A percentile compares a stretch with the other conserved stretches of the same genome.
These are phyloP conservation scores for Naganishia friedmannii DNA, from an alignment of 768 basidiomycete species.

Conservation along the genomic window DNA sequence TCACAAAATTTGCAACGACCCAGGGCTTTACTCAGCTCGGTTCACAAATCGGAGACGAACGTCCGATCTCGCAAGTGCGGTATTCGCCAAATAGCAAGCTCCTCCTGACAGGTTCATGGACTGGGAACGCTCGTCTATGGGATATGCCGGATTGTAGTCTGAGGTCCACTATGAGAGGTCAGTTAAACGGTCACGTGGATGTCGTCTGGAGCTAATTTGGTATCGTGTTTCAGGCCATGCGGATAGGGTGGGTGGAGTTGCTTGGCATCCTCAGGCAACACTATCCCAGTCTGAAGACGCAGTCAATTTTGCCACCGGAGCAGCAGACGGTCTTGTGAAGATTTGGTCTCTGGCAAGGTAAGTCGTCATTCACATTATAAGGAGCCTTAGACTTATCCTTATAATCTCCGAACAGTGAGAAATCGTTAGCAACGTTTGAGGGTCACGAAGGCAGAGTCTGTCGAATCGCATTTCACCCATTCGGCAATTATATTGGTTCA, in stretches of 20 bases:
- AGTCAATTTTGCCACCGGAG: conserved; percentile 86
- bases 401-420: conserved; percentile 60
- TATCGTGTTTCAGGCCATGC: conserved; percentile 56
- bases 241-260: conserved; percentile 89
- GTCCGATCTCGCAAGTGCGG: conserved; percentile 87
- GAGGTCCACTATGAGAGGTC: conserved; percentile 71
- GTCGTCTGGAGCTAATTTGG: no score
- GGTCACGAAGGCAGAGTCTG: conserved; percentile 90
- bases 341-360: conserved; percentile 86
- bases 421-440: conserved; percentile 76
- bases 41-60: conserved; percentile 95
- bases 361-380: conserved; percentile 35
- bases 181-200: background rate
- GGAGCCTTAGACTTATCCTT: background rate
- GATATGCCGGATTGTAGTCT: conserved; percentile 86
- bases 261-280: conserved; percentile 95
- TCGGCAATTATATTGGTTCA: conserved; percentile 86
- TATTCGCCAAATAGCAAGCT: conserved; percentile 87
- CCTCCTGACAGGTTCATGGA: conserved; percentile 93
- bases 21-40: conserved; percentile 74
- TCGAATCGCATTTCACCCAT: conserved; percentile 93
- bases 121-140: conserved; percentile 91
- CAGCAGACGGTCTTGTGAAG: conserved; percentile 77
- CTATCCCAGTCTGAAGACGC: conserved; percentile 61
- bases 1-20: background rate